These are phyloP conservation scores for Venturia asperata DNA, from an alignment of 2,329 filamentous ascomycete genomes.

Conservation along the genomic window DNA sequence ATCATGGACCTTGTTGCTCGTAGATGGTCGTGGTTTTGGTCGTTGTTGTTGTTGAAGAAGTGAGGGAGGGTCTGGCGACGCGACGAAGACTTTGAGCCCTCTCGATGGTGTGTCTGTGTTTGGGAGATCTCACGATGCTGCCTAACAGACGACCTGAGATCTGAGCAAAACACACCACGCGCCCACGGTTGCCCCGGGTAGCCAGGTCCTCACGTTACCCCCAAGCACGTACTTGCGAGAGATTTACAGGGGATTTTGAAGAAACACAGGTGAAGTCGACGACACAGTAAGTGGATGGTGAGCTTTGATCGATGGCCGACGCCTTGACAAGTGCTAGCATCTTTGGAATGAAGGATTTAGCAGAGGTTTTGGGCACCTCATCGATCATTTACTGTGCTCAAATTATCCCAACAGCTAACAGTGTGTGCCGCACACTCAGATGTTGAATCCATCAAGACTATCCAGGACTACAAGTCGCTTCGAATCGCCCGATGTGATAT, in stretches of 20 bases:
- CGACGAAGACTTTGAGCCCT: not conserved
- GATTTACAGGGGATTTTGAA: not conserved
- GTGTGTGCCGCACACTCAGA: not conserved
- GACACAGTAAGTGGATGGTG: not conserved
- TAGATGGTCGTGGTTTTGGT: not conserved
- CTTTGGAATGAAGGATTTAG: not conserved
- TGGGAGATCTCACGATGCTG: not conserved
- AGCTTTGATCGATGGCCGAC: too few species aligned
- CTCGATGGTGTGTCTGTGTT: not conserved
- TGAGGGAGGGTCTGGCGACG: not conserved
- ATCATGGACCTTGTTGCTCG: not conserved
- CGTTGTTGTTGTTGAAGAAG: not conserved
- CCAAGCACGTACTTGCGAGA: not conserved
- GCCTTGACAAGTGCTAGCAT: too few species aligned
- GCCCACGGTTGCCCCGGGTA: not conserved
- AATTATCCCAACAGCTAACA: not conserved
- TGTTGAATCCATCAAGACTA: not conserved
- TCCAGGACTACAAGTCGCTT: not conserved
- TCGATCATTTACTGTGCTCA: not conserved
- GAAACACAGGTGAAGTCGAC: not conserved
- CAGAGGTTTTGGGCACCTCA: not conserved
- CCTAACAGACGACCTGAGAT: not conserved
- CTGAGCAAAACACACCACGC: not conserved
- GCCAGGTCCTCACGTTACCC: not conserved
- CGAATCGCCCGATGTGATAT: not conserved